These are phyloP conservation scores for Penicillium concentricum DNA, from an alignment of 2,329 filamentous ascomycete genomes.

Conservation along the genomic window DNA sequence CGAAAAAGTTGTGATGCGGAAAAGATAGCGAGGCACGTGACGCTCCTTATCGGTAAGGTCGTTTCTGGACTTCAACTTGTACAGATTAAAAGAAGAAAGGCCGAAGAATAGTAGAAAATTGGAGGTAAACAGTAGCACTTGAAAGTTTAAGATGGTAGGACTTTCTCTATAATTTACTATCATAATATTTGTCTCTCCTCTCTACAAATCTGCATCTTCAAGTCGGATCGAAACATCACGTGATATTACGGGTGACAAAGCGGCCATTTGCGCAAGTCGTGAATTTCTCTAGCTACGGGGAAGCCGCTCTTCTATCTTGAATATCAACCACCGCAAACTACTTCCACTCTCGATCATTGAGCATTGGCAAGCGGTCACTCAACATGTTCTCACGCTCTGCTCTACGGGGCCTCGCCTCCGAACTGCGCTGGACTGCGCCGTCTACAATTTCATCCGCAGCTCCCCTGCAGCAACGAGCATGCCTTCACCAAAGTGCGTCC, in stretches of 20 bases:
- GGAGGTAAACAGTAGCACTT: slow-evolving; percentile 13
- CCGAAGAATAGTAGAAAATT: not conserved
- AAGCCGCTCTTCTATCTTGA: slow-evolving; percentile 13
- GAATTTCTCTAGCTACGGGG: slow-evolving; percentile 35
- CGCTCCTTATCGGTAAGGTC: slow-evolving; percentile 16
- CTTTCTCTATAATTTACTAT: not conserved
- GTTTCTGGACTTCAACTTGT: not conserved
- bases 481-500: slow-evolving; percentile 41
- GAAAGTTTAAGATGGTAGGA: not conserved
- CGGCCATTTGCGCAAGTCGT: slow-evolving; percentile 30
- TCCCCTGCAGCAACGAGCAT: slow-evolving; percentile 39
- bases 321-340: slow-evolving; percentile 11
- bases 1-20: slow-evolving; percentile 29
- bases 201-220: not conserved
- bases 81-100: not conserved
- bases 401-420: slow-evolving; percentile 30
- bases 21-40: slow-evolving; percentile 27
- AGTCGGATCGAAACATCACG: slow-evolving; percentile 17
- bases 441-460: slow-evolving; percentile 22
- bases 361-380: slow-evolving; percentile 7
- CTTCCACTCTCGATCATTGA: slow-evolving; percentile 15
- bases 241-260: slow-evolving; percentile 28
- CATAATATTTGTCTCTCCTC: not conserved
- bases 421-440: slow-evolving; percentile 26
- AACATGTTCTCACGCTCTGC: slow-evolving; percentile 41